Evolutionary conservation across 2,329 filamentous ascomycete species (phyloP).

Genomic region (Aspergillus amoenus): DNA sequence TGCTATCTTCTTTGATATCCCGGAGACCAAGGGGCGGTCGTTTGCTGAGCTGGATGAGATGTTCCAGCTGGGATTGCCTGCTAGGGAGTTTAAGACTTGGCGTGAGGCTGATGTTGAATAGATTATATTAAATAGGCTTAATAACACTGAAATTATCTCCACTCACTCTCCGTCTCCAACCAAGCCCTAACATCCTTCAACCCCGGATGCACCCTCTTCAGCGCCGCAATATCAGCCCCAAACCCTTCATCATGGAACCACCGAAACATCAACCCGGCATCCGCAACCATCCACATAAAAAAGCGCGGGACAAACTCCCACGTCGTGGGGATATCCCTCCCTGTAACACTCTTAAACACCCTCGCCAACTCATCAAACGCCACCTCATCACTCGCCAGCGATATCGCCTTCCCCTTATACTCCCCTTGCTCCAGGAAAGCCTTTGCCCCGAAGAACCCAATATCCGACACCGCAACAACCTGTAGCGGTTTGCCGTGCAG

Average conservation of each 20-base stretch:
- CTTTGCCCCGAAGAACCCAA: slow-evolving; percentile 52
- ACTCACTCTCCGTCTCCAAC: slow-evolving; percentile 48
- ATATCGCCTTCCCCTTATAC: slow-evolving; percentile 36
- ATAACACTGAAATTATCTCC: background rate
- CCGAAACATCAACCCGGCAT: slow-evolving; percentile 49
- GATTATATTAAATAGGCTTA: no score
- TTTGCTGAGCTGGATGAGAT: slow-evolving; percentile 1
- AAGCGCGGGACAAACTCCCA: slow-evolving; percentile 42
- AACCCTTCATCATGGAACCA: slow-evolving; percentile 54
- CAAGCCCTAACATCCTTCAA: slow-evolving; percentile 51
- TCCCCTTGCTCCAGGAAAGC: slow-evolving; percentile 48
- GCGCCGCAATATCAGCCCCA: slow-evolving; percentile 44
- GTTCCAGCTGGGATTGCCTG: background rate
- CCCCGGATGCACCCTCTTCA: slow-evolving; percentile 45
- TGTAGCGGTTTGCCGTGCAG: slow-evolving; percentile 46
- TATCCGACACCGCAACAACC: slow-evolving; percentile 48
- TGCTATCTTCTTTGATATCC: slow-evolving; percentile 1
- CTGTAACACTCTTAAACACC: slow-evolving; percentile 49
- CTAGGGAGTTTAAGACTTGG: no score
- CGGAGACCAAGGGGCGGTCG: slow-evolving; percentile 3
- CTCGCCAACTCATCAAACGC: slow-evolving; percentile 46
- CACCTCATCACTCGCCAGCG: slow-evolving; percentile 55
- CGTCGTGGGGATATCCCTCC: slow-evolving; percentile 42
- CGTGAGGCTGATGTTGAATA: no score
- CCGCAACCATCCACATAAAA: slow-evolving; percentile 44